Evolutionary conservation across 495 filamentous ascomycete genomes (phyloP).

Genomic region (Aspergillus nidulans): DNA sequence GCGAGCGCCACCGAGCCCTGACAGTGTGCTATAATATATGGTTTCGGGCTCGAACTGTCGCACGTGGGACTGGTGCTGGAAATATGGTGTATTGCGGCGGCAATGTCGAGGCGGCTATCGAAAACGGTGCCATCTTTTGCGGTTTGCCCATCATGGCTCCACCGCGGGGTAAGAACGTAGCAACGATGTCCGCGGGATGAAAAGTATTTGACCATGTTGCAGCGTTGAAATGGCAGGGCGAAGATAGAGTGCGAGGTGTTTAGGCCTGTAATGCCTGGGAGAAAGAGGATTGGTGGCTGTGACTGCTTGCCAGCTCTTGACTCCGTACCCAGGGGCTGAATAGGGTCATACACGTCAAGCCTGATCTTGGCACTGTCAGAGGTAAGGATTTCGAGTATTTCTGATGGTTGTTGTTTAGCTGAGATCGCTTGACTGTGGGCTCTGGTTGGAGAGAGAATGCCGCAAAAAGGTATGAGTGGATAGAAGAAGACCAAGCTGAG

Average conservation of each 20-base stretch:
- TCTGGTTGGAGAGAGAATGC: not conserved
- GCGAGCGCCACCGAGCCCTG: conserved; percentile 59
- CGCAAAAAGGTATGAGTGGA: conserved; percentile 35
- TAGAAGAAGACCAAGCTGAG: conserved; percentile 51
- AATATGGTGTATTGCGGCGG: conserved; percentile 55
- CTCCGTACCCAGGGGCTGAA: not conserved
- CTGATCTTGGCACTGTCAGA: not conserved
- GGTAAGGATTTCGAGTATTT: not conserved
- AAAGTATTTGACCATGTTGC: conserved; percentile 64
- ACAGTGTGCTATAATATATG: conserved; percentile 64
- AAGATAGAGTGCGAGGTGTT: conserved; percentile 61
- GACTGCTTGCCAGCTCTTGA: not conserved
- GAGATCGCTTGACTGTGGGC: not conserved
- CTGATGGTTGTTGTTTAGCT: not conserved
- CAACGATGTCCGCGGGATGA: conserved; percentile 54
- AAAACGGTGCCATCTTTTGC: conserved; percentile 54
- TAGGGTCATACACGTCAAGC: conserved; percentile 7
- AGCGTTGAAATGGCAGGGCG: conserved; percentile 59
- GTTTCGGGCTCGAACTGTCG: conserved; percentile 23
- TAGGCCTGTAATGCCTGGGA: conserved; percentile 56
- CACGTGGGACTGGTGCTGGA: too few species aligned
- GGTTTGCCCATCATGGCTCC: conserved; percentile 51
- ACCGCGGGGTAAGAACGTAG: conserved; percentile 56
- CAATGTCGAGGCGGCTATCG: conserved; percentile 59
- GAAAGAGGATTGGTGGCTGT: conserved; percentile 6